Evolutionary conservation across 805 yeast species (phyloP), one percentile per base, ranked within the genome.

Genomic region (Metschnikowia kunwiensis): DNA sequence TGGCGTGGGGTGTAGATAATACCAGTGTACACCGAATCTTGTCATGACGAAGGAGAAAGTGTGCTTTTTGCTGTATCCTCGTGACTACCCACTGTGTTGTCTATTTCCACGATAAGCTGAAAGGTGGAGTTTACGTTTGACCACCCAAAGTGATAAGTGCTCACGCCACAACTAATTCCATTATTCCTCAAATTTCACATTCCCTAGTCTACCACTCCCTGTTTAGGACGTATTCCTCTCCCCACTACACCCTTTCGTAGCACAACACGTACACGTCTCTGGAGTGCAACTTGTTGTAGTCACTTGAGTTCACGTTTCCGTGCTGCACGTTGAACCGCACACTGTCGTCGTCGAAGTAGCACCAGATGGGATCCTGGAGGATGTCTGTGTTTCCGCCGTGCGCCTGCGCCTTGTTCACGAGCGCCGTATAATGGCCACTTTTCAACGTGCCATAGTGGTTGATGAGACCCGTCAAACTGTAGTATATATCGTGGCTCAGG

Each of bases 341-440:
- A 27, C 61, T 64, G 33, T 83, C 91, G 57, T 84, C 94, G 54
- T 84, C 91, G 57, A 84, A 84, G 43, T 73, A 73, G 44, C 81
- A 78, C 93, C 93, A 84, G 47, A 66, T 65, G 22, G 79, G 79
- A 27, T 51, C 44, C 9, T 24, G 34, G 40, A 70, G 68, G 5
- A 60, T 57, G 29, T 65, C 55, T 15, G 24, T 22, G 13, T 30
- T 20, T 7, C 16, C 7, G 9, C 28, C 40, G 11, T 37, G 37
- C 11, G 32, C 32, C 5, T 43, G 44, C 1, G 65, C 51, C 48
- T 72, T 80, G 48, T 79, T 75, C 3, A 81, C 79, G 30, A 81
- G 58, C 0, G 87, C 67, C 1, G 89, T 84, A 52, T 84, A 84
- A 56, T 84, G 94, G 0, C 94, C 94, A 32, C 85, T 78, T 40